Conservation (phyloP, 805 yeast genomes). For the Tetrapisispora nanseiensis region DNA sequence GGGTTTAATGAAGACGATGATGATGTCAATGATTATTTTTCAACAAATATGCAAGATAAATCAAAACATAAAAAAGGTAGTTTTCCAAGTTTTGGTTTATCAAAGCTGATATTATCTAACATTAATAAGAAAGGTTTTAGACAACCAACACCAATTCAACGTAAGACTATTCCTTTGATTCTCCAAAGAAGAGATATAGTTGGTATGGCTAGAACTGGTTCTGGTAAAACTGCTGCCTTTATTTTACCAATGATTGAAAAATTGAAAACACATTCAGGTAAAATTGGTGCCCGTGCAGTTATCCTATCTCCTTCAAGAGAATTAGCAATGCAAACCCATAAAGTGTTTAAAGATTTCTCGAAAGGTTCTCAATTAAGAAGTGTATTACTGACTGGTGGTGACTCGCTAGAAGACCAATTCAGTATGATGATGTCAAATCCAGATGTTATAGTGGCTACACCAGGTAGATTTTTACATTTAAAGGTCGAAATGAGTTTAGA, state of each 20-base stretch:
- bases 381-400: conserved; percentile 89
- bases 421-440: conserved; percentile 88
- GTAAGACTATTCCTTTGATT: conserved; percentile 87
- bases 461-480: conserved; percentile 93
- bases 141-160: conserved; percentile 95
- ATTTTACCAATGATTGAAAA: conserved; percentile 82
- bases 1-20: conserved; percentile 36
- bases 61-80: conserved; percentile 53
- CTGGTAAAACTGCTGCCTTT: conserved; percentile 98
- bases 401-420: conserved; percentile 94
- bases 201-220: conserved; percentile 99
- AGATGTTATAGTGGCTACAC: conserved; percentile 91
- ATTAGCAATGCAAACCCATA: conserved; percentile 85
- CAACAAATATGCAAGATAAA: conserved; percentile 21
- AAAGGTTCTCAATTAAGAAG: conserved; percentile 76
- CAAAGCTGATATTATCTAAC: conserved; percentile 58
- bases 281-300: conserved; percentile 80
- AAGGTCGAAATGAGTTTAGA: conserved; percentile 92
- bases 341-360: conserved; percentile 80
- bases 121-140: conserved; percentile 78
- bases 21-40: conserved; percentile 38
- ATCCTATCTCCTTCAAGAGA: conserved; percentile 93
- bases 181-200: conserved; percentile 87
- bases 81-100: conserved; percentile 83
- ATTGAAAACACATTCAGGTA: conserved; percentile 73